Evolutionary conservation across 306 rosid genomes (phyloP), one percentile per base, ranked within the genome.

Genomic region (Pueraria montana): DNA sequence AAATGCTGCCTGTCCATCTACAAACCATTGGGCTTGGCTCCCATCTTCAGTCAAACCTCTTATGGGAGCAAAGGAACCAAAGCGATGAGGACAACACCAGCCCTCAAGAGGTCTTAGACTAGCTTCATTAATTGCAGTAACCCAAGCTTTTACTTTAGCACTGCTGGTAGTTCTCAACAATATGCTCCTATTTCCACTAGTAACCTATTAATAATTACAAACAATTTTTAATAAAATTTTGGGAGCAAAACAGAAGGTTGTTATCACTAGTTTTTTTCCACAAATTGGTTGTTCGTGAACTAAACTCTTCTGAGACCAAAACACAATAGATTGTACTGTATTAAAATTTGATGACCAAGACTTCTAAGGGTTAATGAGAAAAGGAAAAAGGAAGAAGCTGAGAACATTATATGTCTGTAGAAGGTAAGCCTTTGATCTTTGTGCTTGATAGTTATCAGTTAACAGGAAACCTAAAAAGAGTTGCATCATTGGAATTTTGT

Each of bases 11-110:
- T 77, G 81, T 38, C 99, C 99, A 84, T 96, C 99, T 20, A 96
- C 87, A 77, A 91, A 96, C 99, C 99, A 94, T 76, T 96, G 99
- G 67, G 97, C 99, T 85, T 84, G 92, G 87, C 99, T 96, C 67
- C 95, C 97, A 90, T 96, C 99, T 77, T 86, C 95, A 61, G 83
- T 83, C 89, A 96, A 89, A 68, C 99, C 99, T 89, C 99, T 94
- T 12, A 88, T 84, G 32, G 99, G 98, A 66, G 99, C 97, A 89
- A 92, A 96, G 73, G 99, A 96, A 75, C 97, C 98, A 86, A 91
- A 96, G 32, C 99, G 97, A 76, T 96, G 98, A 87, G 95, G 97
- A 83, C 67, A 89, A 83, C 98, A 94, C 99, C 98, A 92, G 36
- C 99, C 97, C 83, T 96, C 99, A 43, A 84, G 87, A 89, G 99